Evolutionary conservation across 805 yeast species (phyloP).

Genomic region (Lachancea lanzarotensis): DNA sequence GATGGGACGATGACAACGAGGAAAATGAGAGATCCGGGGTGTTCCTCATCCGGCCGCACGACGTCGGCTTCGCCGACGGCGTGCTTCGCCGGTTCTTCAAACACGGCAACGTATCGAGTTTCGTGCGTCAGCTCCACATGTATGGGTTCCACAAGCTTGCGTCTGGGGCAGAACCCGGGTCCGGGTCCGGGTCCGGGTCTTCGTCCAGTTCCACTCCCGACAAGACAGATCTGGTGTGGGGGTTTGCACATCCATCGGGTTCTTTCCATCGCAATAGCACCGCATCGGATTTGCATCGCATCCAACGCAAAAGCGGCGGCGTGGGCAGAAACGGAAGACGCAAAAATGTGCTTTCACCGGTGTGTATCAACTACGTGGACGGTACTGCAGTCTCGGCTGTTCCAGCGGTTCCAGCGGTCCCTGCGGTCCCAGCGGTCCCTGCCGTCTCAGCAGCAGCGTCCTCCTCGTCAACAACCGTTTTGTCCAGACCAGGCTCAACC

Average conservation of each 20-base stretch:
- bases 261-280: conserved; percentile 21
- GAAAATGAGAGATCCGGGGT: conserved; percentile 2
- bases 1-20: conserved; percentile 18
- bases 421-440: too few species aligned
- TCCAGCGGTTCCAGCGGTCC: neutral
- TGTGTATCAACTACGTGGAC: conserved; percentile 24
- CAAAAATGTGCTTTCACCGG: conserved; percentile 27
- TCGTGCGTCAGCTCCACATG: conserved; percentile 91
- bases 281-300: conserved; percentile 19
- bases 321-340: conserved; percentile 29
- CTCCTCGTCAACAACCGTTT: neutral
- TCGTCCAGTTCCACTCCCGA: conserved; percentile 6
- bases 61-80: conserved; percentile 19
- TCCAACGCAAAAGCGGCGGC: conserved; percentile 29
- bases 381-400: neutral
- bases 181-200: too few species aligned
- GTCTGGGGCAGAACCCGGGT: too few species aligned
- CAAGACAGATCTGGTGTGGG: conserved; percentile 19
- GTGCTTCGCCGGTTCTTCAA: conserved; percentile 69
- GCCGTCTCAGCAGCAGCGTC: too few species aligned
- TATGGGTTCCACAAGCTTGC: conserved; percentile 57
- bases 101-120: conserved; percentile 89
- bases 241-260: conserved; percentile 29
- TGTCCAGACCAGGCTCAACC: neutral
- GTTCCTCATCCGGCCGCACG: conserved; percentile 26